Evolutionary conservation across 1,139 yeast genomes (phyloP).

Genomic region (Wickerhamomyces sp.): DNA sequence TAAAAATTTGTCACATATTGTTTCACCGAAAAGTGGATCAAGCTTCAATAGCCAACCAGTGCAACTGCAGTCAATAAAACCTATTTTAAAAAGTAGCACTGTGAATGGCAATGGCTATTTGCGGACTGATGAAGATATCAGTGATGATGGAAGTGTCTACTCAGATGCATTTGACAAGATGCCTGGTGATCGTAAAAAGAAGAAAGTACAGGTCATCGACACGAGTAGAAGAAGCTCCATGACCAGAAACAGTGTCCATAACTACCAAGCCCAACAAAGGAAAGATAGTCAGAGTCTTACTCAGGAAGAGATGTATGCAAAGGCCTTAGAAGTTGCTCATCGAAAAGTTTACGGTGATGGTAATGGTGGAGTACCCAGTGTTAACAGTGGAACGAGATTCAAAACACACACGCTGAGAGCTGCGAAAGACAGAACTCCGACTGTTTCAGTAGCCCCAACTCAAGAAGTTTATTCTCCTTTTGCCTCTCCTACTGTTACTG

Average conservation of each 20-base stretch:
- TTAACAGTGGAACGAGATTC: no score
- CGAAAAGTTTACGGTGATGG: constrained; percentile 7
- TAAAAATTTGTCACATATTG: no score
- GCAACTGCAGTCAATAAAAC: no score
- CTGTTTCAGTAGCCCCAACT: no score
- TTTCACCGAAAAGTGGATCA: no score
- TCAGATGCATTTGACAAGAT: constrained; percentile 21
- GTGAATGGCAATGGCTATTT: background rate
- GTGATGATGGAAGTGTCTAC: constrained; percentile 22
- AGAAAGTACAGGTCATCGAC: background rate
- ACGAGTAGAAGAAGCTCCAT: constrained; percentile 3
- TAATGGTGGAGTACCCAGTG: no score
- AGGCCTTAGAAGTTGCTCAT: constrained; percentile 9
- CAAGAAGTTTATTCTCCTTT: no score
- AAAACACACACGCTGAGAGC: constrained; percentile 4
- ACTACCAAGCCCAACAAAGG: background rate
- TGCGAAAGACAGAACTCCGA: no score
- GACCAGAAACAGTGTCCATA: constrained; percentile 1
- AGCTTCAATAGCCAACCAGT: no score
- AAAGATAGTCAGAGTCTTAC: no score
- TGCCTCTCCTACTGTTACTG: no score
- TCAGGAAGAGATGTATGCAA: constrained; percentile 8
- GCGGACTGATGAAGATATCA: constrained; percentile 7
- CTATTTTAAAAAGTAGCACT: background rate
- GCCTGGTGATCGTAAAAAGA: constrained; percentile 7